phyloP scores from a whole-genome alignment of 208 protist species.

The Leishmania braziliensis region DNA sequence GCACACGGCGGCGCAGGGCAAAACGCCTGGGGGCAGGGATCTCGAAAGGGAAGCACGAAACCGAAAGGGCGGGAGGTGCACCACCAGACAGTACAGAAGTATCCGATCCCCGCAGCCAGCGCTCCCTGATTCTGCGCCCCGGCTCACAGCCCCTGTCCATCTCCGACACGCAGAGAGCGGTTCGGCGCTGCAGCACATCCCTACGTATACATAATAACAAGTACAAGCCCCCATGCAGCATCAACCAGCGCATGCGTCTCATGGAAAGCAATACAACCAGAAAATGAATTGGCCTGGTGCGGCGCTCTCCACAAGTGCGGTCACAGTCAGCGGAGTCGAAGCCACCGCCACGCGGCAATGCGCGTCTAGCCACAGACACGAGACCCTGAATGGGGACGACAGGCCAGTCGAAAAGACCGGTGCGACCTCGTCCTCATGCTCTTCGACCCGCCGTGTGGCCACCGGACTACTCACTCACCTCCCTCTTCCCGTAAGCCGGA shows the following conservation, averaged over 20 bases:
- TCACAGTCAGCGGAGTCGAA: not conserved
- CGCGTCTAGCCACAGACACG: not conserved
- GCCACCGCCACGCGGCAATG: not conserved
- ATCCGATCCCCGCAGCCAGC: not conserved
- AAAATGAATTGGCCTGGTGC: not conserved
- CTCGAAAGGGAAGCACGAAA: not conserved
- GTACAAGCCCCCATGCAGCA: not conserved
- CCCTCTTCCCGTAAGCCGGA: constrained; percentile 12
- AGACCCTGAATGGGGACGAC: not conserved
- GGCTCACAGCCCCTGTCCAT: not conserved
- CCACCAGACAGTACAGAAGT: not conserved
- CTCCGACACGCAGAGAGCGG: not conserved
- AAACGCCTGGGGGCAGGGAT: not conserved
- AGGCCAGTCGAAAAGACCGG: not conserved
- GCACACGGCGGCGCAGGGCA: not conserved
- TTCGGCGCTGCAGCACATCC: no score
- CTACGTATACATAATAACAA: not conserved
- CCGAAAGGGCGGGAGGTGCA: not conserved
- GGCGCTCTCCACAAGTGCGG: not conserved
- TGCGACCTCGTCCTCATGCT: not conserved
- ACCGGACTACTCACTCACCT: not conserved
- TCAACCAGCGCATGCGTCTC: not conserved
- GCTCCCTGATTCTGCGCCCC: not conserved
- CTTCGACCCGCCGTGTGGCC: not conserved
- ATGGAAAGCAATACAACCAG: not conserved